These are phyloP conservation scores for Zygosaccharomyces sapae DNA, from an alignment of 1,139 yeast genomes.

Conservation along the genomic window DNA sequence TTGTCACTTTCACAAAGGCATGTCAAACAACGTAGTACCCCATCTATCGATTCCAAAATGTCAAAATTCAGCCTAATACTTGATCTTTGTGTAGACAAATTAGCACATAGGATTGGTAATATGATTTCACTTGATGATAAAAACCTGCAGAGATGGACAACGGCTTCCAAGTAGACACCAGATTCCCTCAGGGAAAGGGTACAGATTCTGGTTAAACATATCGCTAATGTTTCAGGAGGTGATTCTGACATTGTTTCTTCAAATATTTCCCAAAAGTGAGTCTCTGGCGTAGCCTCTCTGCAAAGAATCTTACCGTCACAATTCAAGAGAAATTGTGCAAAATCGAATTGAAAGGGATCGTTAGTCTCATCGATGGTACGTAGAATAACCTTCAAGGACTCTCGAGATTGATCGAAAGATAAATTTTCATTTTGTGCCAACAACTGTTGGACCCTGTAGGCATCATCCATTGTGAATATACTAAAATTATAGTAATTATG, in stretches of 20 bases:
- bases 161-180: slow-evolving; percentile 6
- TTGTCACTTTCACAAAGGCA: slow-evolving; percentile 13
- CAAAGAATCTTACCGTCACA: slow-evolving; percentile 16
- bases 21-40: slow-evolving; percentile 11
- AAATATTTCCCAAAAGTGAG: slow-evolving; percentile 12
- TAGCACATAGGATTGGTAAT: slow-evolving; percentile 15
- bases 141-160: slow-evolving; percentile 8
- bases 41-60: slow-evolving; percentile 16
- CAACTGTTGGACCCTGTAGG: slow-evolving; percentile 7
- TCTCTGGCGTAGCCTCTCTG: slow-evolving; percentile 10
- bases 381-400: slow-evolving; percentile 8
- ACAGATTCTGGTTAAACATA: slow-evolving; percentile 8
- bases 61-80: slow-evolving; percentile 9
- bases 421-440: slow-evolving; percentile 5
- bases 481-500: too few relatives aligned
- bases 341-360: slow-evolving; percentile 1
- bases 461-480: slow-evolving; percentile 2
- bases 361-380: neutral
- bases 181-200: slow-evolving; percentile 6
- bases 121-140: slow-evolving; percentile 13
- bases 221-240: slow-evolving; percentile 8
- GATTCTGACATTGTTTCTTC: slow-evolving; percentile 12
- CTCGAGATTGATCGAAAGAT: slow-evolving; percentile 8
- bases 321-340: slow-evolving; percentile 14
- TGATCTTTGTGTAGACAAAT: slow-evolving; percentile 9